Evolutionary conservation across 495 filamentous ascomycete species (phyloP), one percentile per base, ranked within the genome.

Genomic region (Hypomontagnella submonticulosa): DNA sequence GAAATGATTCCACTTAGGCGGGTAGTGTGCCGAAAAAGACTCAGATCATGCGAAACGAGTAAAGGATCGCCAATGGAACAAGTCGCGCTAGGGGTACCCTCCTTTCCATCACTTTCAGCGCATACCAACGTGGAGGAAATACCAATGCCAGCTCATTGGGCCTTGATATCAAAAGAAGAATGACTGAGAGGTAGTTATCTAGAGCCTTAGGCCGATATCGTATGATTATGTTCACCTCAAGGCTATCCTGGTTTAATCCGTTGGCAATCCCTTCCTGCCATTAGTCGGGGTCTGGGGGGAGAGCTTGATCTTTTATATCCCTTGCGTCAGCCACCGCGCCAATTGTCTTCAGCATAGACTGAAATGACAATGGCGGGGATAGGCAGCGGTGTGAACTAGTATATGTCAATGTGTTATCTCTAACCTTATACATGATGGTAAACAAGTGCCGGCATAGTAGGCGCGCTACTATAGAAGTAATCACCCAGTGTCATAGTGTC

Each of bases 221-320:
- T 27, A 27, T 27, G 23, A 27, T 27, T 27, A 3, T 27, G 8
- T 27, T 43, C 10, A 18, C 30, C 1, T 32, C 16, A 32, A 18
- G 12, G 3, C 10, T 30, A 11, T 13, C 23, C 38, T 33, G 23
- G 12, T 32, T 1, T 8, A 15, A 7, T 5, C 27, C 11, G 10
- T 12, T 38, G 33, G 40, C 12, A 47, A 16, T 0, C 15, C 6
- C 32, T 48, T 10, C 18, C 11, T 12, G 4, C 16, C 7, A n/a
- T 32, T 44, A n/a, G n/a, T 54, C 12, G 6, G 40, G 11, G 27
- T 0, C 6, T 13, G 1, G 50, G 20, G 36, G 50, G 50, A 4
- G 38, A 18, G 30, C 9, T 4, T 15, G 23, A 7, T 47, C 38
- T 20, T 44, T 13, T 41, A 66, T 66, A 66, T 66, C 63, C 63